Conservation (phyloP, 352 stramenopile genomes). For the Pythium guiyangense region DNA sequence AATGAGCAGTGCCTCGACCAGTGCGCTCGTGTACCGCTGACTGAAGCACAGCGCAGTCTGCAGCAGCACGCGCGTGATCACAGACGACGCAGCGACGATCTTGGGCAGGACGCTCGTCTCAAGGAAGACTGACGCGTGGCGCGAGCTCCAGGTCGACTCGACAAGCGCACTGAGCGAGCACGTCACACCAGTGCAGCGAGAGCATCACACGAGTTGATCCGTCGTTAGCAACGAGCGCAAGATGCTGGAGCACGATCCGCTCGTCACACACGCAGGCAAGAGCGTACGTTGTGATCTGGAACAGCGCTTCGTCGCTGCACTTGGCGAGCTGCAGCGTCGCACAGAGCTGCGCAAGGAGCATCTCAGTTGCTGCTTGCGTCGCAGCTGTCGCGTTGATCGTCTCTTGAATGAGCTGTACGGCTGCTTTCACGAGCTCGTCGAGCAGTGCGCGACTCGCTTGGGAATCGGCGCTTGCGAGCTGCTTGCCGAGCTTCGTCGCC, state of each 20-base stretch:
- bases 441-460: conserved; percentile 20
- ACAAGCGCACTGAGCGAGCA: conserved; percentile 33
- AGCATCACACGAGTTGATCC: too few relatives aligned
- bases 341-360: conserved; percentile 44
- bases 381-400: conserved; percentile 59
- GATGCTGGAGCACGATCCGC: background rate
- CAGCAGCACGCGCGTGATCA: conserved; percentile 72
- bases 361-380: conserved; percentile 50
- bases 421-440: conserved; percentile 19
- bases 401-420: conserved; percentile 42
- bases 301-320: conserved; percentile 57
- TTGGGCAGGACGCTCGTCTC: conserved; percentile 51
- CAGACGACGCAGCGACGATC: conserved; percentile 43
- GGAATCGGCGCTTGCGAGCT: conserved; percentile 30
- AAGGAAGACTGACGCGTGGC: conserved; percentile 61
- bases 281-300: conserved; percentile 43
- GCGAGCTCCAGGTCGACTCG: conserved; percentile 65
- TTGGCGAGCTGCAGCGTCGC: conserved; percentile 33
- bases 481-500: conserved; percentile 32
- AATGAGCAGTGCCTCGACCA: conserved; percentile 53
- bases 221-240: background rate
- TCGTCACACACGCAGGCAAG: background rate
- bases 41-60: conserved; percentile 52
- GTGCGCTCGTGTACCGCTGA: conserved; percentile 31
- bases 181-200: too few relatives aligned